Base-by-base conservation (phyloP, 2,329 filamentous ascomycete species). In the Meredithiella fracta region DNA sequence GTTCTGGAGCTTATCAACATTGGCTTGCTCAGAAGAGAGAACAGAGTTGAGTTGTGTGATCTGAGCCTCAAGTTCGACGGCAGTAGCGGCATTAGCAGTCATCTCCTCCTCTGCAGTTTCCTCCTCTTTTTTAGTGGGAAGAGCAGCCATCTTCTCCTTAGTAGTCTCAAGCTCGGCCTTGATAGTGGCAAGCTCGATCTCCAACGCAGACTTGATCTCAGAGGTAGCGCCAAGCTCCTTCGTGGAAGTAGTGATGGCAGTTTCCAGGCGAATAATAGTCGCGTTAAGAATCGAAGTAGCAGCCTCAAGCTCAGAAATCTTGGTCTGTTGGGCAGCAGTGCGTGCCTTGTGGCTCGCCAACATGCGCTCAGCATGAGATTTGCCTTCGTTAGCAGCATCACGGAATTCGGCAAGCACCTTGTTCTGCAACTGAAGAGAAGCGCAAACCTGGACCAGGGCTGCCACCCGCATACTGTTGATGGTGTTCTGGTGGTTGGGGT, bases 391-490 rank as follows among this genome's bases (percentile, higher is more conserved):
- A 2, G 55, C 44, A 44, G 38, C n/a, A 20, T 54, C n/a, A 4
- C 40, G 52, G 23, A 34, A 47, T 11, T 49, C 47, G 25, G 37
- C 20, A 23, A 58, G 50, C 6, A 47, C 56, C 40, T 55, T 52
- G 22, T 55, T 58, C 17, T 58, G 53, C 22, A 53, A 25, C 38
- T 58, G 53, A 23, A 58, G 53, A 22, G 40, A 55, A 15, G 56
- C 56, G 17, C 54, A 47, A 5, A 58, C 49, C 26, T 55, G 53
- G 6, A 55, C 47, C 15, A 58, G 40, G 31, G 56, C 56, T n/a
- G 23, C 47, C 2, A 38, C 49, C 23, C 51, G 47, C 53, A 58
- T 55, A 20, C 47, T 49, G n/a, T 55, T 51, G n/a, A 59, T 20
- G 31, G 51, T 54, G 47, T 56, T 49, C 23, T 26, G 44, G 20